A percentile compares a stretch with the other conserved stretches of the same genome.
Conservation (phyloP, 345 rosid species). For the Dipteronia dyeriana region DNA sequence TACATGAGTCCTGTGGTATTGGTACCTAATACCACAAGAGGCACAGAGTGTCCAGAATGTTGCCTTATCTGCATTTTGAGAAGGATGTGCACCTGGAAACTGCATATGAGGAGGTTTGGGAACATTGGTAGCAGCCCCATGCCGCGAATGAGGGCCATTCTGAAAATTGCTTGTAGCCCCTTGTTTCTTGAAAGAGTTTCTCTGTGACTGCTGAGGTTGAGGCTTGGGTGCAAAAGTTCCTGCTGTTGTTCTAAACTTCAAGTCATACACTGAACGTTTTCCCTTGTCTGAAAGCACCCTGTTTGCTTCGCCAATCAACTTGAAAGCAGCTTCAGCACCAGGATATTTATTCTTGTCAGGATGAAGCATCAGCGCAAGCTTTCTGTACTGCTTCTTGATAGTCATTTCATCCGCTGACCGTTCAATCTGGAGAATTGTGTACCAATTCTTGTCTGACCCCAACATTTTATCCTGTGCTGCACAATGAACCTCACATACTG, state of each 20-base stretch:
- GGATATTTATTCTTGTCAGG: slow-evolving; percentile 86
- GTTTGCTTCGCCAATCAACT: slow-evolving; percentile 79
- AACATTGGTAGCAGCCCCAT: slow-evolving; percentile 25
- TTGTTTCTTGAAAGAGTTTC: slow-evolving; percentile 27
- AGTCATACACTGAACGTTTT: slow-evolving; percentile 55
- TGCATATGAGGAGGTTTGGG: slow-evolving; percentile 25
- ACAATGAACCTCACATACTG: slow-evolving; percentile 76
- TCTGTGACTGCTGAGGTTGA: slow-evolving; percentile 31
- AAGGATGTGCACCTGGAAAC: slow-evolving; percentile 20
- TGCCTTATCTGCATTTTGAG: slow-evolving; percentile 31
- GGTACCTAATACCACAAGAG: slow-evolving; percentile 49
- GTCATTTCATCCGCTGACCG: slow-evolving; percentile 49
- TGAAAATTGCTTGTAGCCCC: slow-evolving; percentile 23
- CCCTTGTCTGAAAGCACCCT: slow-evolving; percentile 56
- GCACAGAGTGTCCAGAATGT: slow-evolving; percentile 74
- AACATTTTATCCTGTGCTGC: slow-evolving; percentile 51
- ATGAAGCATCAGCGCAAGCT: slow-evolving; percentile 81
- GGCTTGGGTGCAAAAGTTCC: slow-evolving; percentile 31
- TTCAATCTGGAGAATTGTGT: slow-evolving; percentile 71
- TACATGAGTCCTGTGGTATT: slow-evolving; percentile 35
- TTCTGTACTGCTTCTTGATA: slow-evolving; percentile 83
- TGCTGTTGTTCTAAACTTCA: slow-evolving; percentile 38
- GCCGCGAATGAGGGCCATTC: slow-evolving; percentile 22
- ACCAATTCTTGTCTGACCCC: slow-evolving; percentile 79
- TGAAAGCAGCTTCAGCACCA: slow-evolving; percentile 95